Evolutionary conservation across 2,329 filamentous ascomycete species (phyloP), one percentile per base, ranked within the genome.

Genomic region (Cladophialophora exuberans): DNA sequence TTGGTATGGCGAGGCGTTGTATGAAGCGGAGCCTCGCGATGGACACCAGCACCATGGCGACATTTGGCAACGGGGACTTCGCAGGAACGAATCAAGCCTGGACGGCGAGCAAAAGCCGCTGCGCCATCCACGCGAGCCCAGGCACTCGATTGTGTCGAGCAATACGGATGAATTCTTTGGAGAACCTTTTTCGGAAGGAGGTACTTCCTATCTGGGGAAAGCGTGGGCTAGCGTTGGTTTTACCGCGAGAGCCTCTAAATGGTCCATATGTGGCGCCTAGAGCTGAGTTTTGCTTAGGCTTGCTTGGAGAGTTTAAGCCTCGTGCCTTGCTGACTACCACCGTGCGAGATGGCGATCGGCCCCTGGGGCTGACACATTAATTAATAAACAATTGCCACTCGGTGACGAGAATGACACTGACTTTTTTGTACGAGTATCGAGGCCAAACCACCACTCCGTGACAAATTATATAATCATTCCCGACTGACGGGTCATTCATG

Each of bases 1-100:
- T 23, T 25, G 45, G 11, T 26, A 26, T 30, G 4, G 45, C n/a
- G 20, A 48, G 22, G 31, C 31, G 6, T 18, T 33, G 17, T 1
- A 20, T 20, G 30, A 48, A 48, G 45, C 45, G 45, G 45, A 48
- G 45, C 45, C 31, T 48, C 45, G 45, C 20, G 15, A 36, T 36
- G 20, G 44, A 31, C 13, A 20, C n/a, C n/a, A 25, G 43, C 9
- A 36, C 35, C 6, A n/a, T 26, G 17, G 31, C n/a, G n/a, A n/a
- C n/a, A n/a, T n/a, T n/a, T n/a, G n/a, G n/a, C n/a, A n/a, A n/a
- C n/a, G n/a, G n/a, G n/a, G n/a, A n/a, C n/a, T n/a, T n/a, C n/a
- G n/a, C n/a, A n/a, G n/a, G n/a, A n/a, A n/a, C n/a, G n/a, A n/a
- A n/a, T n/a, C n/a, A n/a, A n/a, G n/a, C n/a, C n/a, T n/a, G n/a